Conservation (phyloP, 2,329 filamentous ascomycete genomes). For the Beauveria brongniartii region DNA sequence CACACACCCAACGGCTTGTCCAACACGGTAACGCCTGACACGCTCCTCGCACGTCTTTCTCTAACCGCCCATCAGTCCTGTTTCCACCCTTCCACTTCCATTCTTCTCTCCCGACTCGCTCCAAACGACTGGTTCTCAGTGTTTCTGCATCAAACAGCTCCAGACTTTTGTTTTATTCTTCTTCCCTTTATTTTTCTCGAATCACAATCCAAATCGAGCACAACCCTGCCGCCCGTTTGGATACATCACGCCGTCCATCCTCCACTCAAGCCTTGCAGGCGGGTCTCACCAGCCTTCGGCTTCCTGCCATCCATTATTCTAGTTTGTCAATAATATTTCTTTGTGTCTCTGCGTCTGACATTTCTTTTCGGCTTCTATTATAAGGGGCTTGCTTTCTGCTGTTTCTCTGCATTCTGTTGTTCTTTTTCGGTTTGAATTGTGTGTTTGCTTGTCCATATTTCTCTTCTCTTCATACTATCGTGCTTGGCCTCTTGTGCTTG, state of each 20-base stretch:
- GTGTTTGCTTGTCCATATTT: not conserved
- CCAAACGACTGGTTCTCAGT: conserved; percentile 1
- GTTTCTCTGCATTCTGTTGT: not conserved
- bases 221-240: not conserved
- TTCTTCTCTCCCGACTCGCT: not conserved
- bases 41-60: not conserved
- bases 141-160: not conserved
- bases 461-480: not conserved
- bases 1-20: not conserved
- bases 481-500: not conserved
- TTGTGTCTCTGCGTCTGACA: not conserved
- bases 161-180: not conserved
- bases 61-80: conserved; percentile 4
- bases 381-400: not conserved
- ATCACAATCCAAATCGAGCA: not conserved
- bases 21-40: not conserved
- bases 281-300: conserved; percentile 10
- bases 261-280: conserved; percentile 7
- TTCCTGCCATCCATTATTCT: conserved; percentile 8
- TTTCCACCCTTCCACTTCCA: not conserved
- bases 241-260: not conserved
- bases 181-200: too few relatives aligned
- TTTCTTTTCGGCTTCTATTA: not conserved
- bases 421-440: not conserved
- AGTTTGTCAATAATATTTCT: conserved; percentile 1